A percentile compares a stretch with the other conserved stretches of the same genome.
phyloP scores from a whole-genome alignment of 202 grass and related monocot species.

The Digitaria exilis region DNA sequence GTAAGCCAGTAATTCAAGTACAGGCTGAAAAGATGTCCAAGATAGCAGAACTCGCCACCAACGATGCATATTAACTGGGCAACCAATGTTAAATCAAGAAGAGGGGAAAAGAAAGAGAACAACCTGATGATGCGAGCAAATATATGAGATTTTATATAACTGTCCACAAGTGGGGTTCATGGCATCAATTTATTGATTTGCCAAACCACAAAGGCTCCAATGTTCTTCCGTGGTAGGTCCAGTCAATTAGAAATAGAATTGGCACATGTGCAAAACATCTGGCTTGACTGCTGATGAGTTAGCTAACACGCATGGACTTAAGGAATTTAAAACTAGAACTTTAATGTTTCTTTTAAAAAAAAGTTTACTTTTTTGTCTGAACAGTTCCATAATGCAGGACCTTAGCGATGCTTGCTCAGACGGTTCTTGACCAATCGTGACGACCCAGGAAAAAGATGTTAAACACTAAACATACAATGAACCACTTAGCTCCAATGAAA shows the following conservation, averaged over 20 bases:
- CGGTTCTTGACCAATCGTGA: background rate
- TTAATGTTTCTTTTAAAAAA: background rate
- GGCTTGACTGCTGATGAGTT: background rate
- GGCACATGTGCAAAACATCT: background rate
- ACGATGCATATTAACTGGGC: constrained; percentile 6
- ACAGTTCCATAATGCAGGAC: background rate
- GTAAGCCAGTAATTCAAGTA: constrained; percentile 1
- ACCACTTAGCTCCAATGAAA: background rate
- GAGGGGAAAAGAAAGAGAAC: background rate
- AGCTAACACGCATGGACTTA: background rate
- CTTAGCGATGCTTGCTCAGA: background rate
- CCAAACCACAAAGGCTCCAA: background rate
- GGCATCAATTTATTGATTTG: constrained; percentile 7
- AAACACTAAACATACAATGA: background rate
- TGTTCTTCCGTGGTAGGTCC: background rate
- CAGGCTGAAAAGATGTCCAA: constrained; percentile 1
- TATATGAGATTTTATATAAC: background rate
- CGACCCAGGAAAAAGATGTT: background rate
- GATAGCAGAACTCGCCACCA: background rate
- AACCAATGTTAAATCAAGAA: background rate
- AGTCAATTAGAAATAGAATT: constrained; percentile 10
- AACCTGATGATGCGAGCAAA: constrained; percentile 1
- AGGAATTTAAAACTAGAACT: background rate
- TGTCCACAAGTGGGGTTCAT: background rate
- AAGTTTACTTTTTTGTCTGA: background rate